Base-by-base conservation (phyloP, 192 early-diverging fungal genomes). In the Coemansia sp. region DNA sequence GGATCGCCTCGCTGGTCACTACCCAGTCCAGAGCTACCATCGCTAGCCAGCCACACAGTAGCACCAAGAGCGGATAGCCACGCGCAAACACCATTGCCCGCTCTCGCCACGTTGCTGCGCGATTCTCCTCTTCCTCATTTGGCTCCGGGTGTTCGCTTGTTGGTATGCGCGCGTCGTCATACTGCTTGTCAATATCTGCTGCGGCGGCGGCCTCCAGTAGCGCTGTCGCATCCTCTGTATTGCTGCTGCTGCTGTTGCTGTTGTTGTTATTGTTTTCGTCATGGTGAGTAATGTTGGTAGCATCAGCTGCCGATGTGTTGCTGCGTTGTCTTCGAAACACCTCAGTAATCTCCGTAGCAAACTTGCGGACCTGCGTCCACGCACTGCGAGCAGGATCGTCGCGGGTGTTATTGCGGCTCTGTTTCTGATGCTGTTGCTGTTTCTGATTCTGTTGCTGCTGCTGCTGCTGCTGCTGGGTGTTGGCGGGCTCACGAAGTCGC, bases 331-430 rank as follows among this genome's bases (percentile, higher is more conserved):
- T 49, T 7, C 65, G 63, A 72, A 81, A 75, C 25, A 81, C 78
- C 33, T 81, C 78, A 16, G 68, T 74, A 2, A 81, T 45, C 48
- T 81, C 78, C n/a, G 53, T 20, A 6, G 66, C 57, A 35, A 81
- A 66, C 26, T 65, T 64, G 21, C 56, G 51, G 37, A 81, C 20
- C 67, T 75, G 68, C 12, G 46, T 21, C 78, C 78, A 81, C 5
- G 72, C 64, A n/a, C 66, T 61, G 8, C 30, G 53, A 21, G 62
- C 3, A 28, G 31, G 26, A 52, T 3, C 37, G 8, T 4, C 39
- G 56, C 28, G 39, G 13, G n/a, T n/a, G n/a, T n/a, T n/a, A 46
- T 31, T 52, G 9, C 4, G 6, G 1, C 35, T 4, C 10, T 31
- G 62, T 21, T 31, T 45, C 28, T 21, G 37, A 13, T 26, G 15